A percentile compares a stretch with the other conserved stretches of the same genome.
phyloP scores from a whole-genome alignment of 2,329 filamentous ascomycete genomes.

The Microsporum audouinii region DNA sequence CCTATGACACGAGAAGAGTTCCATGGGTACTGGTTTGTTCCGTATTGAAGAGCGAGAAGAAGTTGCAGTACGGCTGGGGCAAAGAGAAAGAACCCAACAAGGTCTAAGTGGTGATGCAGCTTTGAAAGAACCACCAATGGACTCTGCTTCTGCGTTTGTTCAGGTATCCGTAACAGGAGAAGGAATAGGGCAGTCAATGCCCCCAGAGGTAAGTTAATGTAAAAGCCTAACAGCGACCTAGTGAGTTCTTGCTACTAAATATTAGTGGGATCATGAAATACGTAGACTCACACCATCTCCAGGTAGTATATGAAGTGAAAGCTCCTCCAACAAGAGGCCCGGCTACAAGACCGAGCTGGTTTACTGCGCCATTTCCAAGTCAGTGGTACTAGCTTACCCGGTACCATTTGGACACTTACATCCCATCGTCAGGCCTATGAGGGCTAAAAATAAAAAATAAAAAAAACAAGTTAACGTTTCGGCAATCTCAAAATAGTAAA shows the following conservation, averaged over 20 bases:
- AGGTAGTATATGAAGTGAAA: conserved; percentile 29
- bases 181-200: conserved; percentile 20
- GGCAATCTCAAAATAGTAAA: neutral
- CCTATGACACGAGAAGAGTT: conserved; percentile 25
- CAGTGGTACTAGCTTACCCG: neutral
- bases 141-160: conserved; percentile 16
- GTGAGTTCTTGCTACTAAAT: neutral
- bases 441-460: neutral
- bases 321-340: conserved; percentile 35
- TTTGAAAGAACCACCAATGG: conserved; percentile 17
- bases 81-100: conserved; percentile 27
- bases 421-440: neutral
- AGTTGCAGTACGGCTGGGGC: conserved; percentile 26
- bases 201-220: conserved; percentile 29
- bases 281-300: conserved; percentile 30
- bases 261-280: neutral
- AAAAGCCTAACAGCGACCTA: conserved; percentile 21
- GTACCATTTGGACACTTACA: neutral
- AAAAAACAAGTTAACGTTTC: neutral
- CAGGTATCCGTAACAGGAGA: conserved; percentile 21
- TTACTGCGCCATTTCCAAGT: conserved; percentile 14
- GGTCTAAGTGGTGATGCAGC: conserved; percentile 25
- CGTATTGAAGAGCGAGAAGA: conserved; percentile 31
- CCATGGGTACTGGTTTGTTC: conserved; percentile 26
- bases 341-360: conserved; percentile 26